Evolutionary conservation across 2,329 filamentous ascomycete species (phyloP).

Genomic region (Sclerotinia nivalis): DNA sequence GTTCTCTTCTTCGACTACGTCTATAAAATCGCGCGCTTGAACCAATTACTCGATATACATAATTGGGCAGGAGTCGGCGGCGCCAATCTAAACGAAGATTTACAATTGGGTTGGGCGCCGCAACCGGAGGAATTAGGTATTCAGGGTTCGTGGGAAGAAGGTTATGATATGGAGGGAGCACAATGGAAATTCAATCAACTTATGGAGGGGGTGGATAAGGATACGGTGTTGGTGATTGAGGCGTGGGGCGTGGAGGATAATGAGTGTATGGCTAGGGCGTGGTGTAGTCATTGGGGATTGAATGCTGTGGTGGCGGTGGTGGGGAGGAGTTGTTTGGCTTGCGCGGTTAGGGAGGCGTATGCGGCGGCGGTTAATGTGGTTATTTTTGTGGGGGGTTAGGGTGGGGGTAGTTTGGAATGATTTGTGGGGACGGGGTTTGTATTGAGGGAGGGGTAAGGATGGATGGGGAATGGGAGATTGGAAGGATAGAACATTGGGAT

Average conservation of each 20-base stretch:
- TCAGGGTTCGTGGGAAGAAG: constrained; percentile 35
- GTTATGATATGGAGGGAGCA: constrained; percentile 26
- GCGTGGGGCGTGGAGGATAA: constrained; percentile 73
- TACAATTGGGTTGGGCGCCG: constrained; percentile 8
- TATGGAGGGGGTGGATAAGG: constrained; percentile 50
- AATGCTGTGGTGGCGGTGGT: constrained; percentile 70
- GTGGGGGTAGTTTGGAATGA: background rate
- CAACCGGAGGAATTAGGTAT: background rate
- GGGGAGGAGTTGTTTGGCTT: constrained; percentile 64
- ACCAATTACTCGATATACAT: constrained; percentile 64
- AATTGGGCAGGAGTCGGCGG: constrained; percentile 55
- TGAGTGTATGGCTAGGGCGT: constrained; percentile 73
- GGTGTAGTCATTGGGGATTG: constrained; percentile 75
- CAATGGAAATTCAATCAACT: background rate
- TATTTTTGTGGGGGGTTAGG: constrained; percentile 57
- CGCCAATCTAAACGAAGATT: constrained; percentile 14
- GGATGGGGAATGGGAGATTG: background rate
- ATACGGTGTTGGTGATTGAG: constrained; percentile 70
- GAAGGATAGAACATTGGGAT: background rate
- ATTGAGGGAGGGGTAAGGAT: background rate
- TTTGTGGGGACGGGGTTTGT: background rate
- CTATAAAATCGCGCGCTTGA: constrained; percentile 59
- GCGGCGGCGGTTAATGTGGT: constrained; percentile 72
- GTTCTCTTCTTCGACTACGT: constrained; percentile 73
- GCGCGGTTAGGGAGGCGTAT: constrained; percentile 73